Conservation (phyloP, 2,329 filamentous ascomycete genomes). For the Neocucurbitaria cava region DNA sequence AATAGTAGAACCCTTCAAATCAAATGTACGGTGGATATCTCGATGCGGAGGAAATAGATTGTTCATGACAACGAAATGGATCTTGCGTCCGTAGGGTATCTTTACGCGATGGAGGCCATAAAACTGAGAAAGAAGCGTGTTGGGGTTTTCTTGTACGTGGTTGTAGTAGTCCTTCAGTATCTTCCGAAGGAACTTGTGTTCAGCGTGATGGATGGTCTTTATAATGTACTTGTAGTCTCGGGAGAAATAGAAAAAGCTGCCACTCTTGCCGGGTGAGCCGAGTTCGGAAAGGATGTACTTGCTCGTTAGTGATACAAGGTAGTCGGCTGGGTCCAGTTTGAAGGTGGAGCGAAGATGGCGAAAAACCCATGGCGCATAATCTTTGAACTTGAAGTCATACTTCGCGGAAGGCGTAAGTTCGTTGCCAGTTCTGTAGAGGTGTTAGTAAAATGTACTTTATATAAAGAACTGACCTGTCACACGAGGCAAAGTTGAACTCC, state of each 20-base stretch:
- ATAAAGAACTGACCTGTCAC: conserved; percentile 12
- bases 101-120: conserved; percentile 97
- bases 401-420: conserved; percentile 97
- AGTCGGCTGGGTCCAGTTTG: conserved; percentile 92
- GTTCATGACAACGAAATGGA: conserved; percentile 99
- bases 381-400: conserved; percentile 99
- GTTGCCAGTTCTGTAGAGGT: conserved; percentile 76
- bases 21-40: conserved; percentile 96
- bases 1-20: conserved; percentile 94
- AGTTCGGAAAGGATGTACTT: conserved; percentile 99
- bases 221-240: conserved; percentile 99
- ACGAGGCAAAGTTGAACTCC: conserved; percentile 18
- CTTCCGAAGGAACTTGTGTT: conserved; percentile 86
- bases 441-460: conserved; percentile 35
- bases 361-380: conserved; percentile 99
- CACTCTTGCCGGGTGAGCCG: conserved; percentile 95
- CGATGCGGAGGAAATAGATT: conserved; percentile 97
- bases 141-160: conserved; percentile 91
- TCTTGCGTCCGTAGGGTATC: conserved; percentile 97
- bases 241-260: conserved; percentile 99
- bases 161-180: conserved; percentile 91
- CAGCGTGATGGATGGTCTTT: conserved; percentile 97
- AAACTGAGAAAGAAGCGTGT: conserved; percentile 96
- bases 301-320: conserved; percentile 95
- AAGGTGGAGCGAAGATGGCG: conserved; percentile 88